Conservation (phyloP, 805 yeast genomes). For the Candida ipomoeae region DNA sequence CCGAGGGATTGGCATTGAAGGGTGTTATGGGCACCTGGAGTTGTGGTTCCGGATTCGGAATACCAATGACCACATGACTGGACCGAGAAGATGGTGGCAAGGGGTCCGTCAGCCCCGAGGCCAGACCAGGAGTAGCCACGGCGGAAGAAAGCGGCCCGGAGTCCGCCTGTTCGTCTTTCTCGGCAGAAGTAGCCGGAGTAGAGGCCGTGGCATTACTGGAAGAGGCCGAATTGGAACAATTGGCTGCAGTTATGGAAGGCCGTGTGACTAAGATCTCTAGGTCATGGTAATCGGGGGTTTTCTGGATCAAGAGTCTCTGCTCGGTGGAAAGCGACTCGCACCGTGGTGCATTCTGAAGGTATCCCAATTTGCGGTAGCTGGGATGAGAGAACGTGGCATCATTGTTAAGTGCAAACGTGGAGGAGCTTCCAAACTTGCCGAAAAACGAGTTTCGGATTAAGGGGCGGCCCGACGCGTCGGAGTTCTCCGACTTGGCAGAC, state of each 20-base stretch:
- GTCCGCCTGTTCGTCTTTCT: conserved; percentile 30
- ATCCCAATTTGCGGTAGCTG: conserved; percentile 7
- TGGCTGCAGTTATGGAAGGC: conserved; percentile 16
- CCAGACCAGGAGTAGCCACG: conserved; percentile 19
- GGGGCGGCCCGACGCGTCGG: conserved; percentile 17
- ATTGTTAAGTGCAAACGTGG: conserved; percentile 6
- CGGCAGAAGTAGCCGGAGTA: conserved; percentile 12
- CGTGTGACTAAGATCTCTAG: conserved; percentile 35
- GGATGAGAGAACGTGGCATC: conserved; percentile 2
- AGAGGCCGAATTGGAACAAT: neutral
- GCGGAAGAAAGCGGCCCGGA: conserved; percentile 22
- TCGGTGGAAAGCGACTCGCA: conserved; percentile 33
- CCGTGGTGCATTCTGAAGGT: conserved; percentile 25
- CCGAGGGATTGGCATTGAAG: conserved; percentile 39
- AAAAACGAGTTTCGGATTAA: conserved; percentile 36
- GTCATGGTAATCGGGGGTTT: conserved; percentile 28
- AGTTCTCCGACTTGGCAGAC: conserved; percentile 2
- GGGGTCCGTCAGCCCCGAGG: conserved; percentile 6
- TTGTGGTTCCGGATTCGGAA: conserved; percentile 37
- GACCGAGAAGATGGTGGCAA: conserved; percentile 28
- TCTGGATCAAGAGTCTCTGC: conserved; percentile 29
- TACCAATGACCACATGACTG: conserved; percentile 36
- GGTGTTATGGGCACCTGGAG: conserved; percentile 35
- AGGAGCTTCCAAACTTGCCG: conserved; percentile 34
- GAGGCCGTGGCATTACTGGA: conserved; percentile 8